Base-by-base conservation (phyloP, 176 grass and related monocot genomes). In the Carex kokanica region DNA sequence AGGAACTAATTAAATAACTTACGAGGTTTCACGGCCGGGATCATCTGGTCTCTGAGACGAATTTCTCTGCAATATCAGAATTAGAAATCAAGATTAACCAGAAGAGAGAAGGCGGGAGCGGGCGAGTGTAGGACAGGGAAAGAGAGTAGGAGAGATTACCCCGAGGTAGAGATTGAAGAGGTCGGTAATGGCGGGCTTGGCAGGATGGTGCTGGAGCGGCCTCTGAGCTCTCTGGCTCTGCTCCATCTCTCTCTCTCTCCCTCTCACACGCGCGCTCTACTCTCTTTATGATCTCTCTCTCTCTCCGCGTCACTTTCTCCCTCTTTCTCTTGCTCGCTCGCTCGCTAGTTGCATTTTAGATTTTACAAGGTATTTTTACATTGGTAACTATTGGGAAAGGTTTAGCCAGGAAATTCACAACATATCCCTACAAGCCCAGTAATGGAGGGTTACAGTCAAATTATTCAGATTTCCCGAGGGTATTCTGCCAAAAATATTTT, bases 81-180 rank as follows among this genome's bases (percentile, higher is more conserved):
- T 31, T 1, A 24, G 16, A 20, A 86, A 52, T 16, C 25, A 85
- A 18, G 58, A 40, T 85, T 52, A 90, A 68, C 13, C 78, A 80
- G 21, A 47, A 20, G 17, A 14, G 64, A 49, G 9, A 56, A 4
- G 49, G 83, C 36, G 60, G 27, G 14, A 57, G 38, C 0, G 23
- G 79, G 72, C 40, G 38, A 43, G 84, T 87, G 29, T 54, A 64
- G 75, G 68, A 49, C 10, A 49, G 45, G 45, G 9, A 20, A 47
- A 61, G 11, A 74, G 36, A 17, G 24, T 64, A 10, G 74, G 79
- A 18, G 32, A 73, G 65, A 83, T 57, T 89, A 99, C 93, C 18
- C 93, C 93, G 64, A 99, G 96, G 78, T 99, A 95, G 25, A 95
- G 85, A 84, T 90, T 95, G 91, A 99, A 95, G 88, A 99, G 96